Conservation (phyloP, 2,329 filamentous ascomycete genomes). For the Amphichorda felina region DNA sequence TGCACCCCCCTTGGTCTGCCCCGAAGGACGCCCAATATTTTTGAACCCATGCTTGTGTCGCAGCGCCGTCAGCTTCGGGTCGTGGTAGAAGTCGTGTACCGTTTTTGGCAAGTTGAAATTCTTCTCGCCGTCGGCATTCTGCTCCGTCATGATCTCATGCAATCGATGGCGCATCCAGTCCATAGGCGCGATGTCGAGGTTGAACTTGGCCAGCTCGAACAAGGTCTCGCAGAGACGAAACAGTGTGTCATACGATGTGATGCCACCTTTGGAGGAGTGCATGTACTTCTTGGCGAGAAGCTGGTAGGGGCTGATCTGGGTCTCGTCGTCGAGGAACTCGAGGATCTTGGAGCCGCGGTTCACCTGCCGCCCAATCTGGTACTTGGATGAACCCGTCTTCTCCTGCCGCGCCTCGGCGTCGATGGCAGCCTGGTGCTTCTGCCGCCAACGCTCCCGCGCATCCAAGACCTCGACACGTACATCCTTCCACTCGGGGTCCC, state of each 20-base stretch:
- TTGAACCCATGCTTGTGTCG: conserved; percentile 41
- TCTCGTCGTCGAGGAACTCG: conserved; percentile 33
- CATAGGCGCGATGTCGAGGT: conserved; percentile 37
- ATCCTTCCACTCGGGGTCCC: conserved; percentile 40
- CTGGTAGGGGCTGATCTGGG: conserved; percentile 44
- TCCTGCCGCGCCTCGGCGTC: conserved; percentile 18
- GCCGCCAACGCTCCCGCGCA: conserved; percentile 32
- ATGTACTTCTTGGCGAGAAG: conserved; percentile 40
- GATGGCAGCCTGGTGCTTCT: conserved; percentile 28
- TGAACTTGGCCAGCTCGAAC: conserved; percentile 39
- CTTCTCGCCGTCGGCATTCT: conserved; percentile 18
- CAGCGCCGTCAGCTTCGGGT: conserved; percentile 35
- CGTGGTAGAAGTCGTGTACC: conserved; percentile 43
- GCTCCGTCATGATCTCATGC: conserved; percentile 30
- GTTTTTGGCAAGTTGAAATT: conserved; percentile 38
- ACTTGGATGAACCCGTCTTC: conserved; percentile 28
- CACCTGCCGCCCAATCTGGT: conserved; percentile 41
- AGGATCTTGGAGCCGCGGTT: conserved; percentile 42
- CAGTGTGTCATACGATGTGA: conserved; percentile 42
- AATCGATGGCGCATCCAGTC: conserved; percentile 47
- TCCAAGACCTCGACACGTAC: conserved; percentile 29
- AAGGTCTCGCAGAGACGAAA: conserved; percentile 43
- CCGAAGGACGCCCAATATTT: conserved; percentile 44
- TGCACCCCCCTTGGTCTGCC: conserved; percentile 20
- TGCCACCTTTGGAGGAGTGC: conserved; percentile 22